These are phyloP conservation scores for Lepidium didymum DNA, from an alignment of 345 rosid species.

Conservation along the genomic window DNA sequence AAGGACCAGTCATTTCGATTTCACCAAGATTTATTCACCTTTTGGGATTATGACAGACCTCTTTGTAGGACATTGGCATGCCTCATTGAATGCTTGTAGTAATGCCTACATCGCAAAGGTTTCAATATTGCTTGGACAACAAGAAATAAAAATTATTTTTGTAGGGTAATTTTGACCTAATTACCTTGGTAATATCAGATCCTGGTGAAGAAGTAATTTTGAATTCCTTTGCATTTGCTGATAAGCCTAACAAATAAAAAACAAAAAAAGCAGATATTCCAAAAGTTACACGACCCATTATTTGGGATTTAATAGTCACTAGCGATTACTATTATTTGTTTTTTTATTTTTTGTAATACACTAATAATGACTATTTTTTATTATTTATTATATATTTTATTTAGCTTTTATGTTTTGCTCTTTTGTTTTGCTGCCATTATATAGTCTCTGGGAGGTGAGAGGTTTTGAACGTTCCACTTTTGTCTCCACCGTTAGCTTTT, in stretches of 20 bases:
- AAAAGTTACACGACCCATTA: conserved; percentile 11
- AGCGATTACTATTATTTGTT: conserved; percentile 3
- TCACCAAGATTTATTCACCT: conserved; percentile 22
- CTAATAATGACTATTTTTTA: not conserved
- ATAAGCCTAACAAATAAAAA: conserved; percentile 16
- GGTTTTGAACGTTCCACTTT: not conserved
- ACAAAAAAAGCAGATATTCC: not conserved
- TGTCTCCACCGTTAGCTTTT: conserved; percentile 4
- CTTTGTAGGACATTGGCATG: conserved; percentile 15
- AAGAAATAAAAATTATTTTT: too few species aligned
- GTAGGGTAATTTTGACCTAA: too few species aligned
- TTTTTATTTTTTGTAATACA: not conserved
- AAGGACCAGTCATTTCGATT: conserved; percentile 20
- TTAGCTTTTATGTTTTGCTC: not conserved
- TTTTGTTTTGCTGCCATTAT: not conserved
- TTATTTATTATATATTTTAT: not conserved
- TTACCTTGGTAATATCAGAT: conserved; percentile 20
- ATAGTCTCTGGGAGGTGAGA: conserved; percentile 4
- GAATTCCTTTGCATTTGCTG: conserved; percentile 23
- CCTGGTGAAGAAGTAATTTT: conserved; percentile 9
- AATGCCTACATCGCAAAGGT: not conserved
- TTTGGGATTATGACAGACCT: conserved; percentile 15
- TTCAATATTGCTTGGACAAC: not conserved
- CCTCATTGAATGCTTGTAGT: conserved; percentile 17
- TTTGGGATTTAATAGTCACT: not conserved